These are phyloP conservation scores for Didymosphaeria variabile DNA, from an alignment of 2,329 filamentous ascomycete genomes.

Conservation along the genomic window DNA sequence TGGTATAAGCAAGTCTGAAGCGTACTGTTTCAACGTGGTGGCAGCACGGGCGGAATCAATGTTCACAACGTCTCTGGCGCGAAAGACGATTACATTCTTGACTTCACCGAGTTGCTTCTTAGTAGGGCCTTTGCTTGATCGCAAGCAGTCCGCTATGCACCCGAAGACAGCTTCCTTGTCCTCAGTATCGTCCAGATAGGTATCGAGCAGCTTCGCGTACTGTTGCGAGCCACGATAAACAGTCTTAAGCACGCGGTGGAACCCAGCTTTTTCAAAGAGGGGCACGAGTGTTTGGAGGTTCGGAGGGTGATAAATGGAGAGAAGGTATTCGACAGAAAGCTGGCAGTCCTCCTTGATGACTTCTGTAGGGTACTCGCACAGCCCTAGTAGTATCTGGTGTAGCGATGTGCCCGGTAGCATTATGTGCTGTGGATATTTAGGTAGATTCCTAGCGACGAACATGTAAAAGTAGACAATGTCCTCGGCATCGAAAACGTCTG, in stretches of 20 bases:
- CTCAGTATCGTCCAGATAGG: constrained; percentile 85
- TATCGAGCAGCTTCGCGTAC: constrained; percentile 78
- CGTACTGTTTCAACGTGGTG: constrained; percentile 68
- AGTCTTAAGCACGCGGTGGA: constrained; percentile 91
- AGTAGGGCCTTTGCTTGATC: constrained; percentile 68
- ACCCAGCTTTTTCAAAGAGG: constrained; percentile 79
- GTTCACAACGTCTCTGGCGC: constrained; percentile 72
- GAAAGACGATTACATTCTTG: constrained; percentile 69
- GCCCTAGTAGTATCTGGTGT: constrained; percentile 78
- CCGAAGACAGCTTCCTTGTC: constrained; percentile 80
- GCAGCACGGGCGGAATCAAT: constrained; percentile 74
- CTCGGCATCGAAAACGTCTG: constrained; percentile 75
- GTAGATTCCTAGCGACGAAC: constrained; percentile 95
- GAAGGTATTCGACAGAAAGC: constrained; percentile 92
- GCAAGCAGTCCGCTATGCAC: constrained; percentile 79
- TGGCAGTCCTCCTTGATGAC: constrained; percentile 93
- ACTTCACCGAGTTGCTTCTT: constrained; percentile 78
- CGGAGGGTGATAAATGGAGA: constrained; percentile 92
- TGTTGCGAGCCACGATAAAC: constrained; percentile 83
- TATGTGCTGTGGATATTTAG: constrained; percentile 96
- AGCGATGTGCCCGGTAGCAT: constrained; percentile 87
- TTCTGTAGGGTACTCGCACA: constrained; percentile 83
- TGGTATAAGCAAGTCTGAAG: constrained; percentile 71
- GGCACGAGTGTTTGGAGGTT: constrained; percentile 80
- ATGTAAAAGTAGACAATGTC: constrained; percentile 97